Base-by-base conservation (phyloP, 2,329 filamentous ascomycete species). In the Fusarium sp. region DNA sequence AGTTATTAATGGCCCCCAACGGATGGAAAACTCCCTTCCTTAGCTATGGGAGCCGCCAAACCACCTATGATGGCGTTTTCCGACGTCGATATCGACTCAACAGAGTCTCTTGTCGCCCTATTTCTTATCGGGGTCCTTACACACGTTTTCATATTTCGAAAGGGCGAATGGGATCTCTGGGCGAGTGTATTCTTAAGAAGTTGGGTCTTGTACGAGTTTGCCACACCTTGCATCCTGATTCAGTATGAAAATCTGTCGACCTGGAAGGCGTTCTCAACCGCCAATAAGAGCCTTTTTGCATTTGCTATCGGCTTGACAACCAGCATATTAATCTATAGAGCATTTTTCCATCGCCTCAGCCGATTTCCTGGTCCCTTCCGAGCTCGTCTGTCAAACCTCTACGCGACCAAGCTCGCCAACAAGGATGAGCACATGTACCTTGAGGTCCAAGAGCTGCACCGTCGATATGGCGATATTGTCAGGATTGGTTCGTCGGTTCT, bases 401-500 rank as follows among this genome's bases (percentile, higher is more conserved):
- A 68, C 10, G 13, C 52, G 1, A 52, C 62, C 0, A 43, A 37
- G 11, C 35, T 64, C 24, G 19, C 55, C 0, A 24, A 49, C 0
- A 53, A 59, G 28, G 28, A 59, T 6, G 46, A 56, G 17, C 53
- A 71, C 6, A 40, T 56, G 17, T 59, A 66, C 5, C 32, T 57
- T 1, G 68, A 71, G 10, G 53, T 62, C 0, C 65, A 60, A 7
- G 47, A 67, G 8, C 19, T 71, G 0, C 68, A 71, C 20, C 33
- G 50, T 2, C 53, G 61, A 6, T 66, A 71, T 10, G 68, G 67
- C 15, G 60, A 68, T 8, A 61, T 63, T 2, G 67, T 71, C 7
- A 48, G 68, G 20, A 54, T 71, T 5, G 68, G 68, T 51, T 19
- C 0, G 62, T 28, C 3, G 3, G 2, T 0, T 4, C 0, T 2